These are phyloP conservation scores for Marasmius fiardii DNA, from an alignment of 1,284 basidiomycete species.

Conservation along the genomic window DNA sequence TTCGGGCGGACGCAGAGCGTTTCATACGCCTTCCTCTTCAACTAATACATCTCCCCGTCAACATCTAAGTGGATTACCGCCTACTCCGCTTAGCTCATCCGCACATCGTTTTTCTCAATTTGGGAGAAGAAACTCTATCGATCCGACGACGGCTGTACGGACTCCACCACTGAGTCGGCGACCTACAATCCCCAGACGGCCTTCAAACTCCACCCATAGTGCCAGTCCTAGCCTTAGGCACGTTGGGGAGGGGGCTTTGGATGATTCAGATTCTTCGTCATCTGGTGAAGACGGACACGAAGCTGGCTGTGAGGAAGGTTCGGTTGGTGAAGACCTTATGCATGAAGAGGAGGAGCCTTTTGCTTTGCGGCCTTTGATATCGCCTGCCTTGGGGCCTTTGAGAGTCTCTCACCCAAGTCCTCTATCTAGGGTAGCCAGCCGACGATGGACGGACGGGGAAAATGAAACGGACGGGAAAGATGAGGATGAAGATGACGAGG, in stretches of 20 bases:
- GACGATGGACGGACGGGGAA: slow-evolving; percentile 49
- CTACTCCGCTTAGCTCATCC: slow-evolving; percentile 29
- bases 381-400: slow-evolving; percentile 28
- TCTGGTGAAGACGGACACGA: slow-evolving; percentile 32
- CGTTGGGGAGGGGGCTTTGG: slow-evolving; percentile 72
- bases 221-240: slow-evolving; percentile 49
- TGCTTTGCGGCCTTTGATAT: slow-evolving; percentile 23
- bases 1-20: slow-evolving; percentile 29
- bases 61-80: slow-evolving; percentile 37
- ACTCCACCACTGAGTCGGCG: slow-evolving; percentile 4
- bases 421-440: slow-evolving; percentile 51
- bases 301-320: slow-evolving; percentile 28
- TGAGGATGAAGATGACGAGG: slow-evolving; percentile 30
- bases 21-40: slow-evolving; percentile 52
- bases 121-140: slow-evolving; percentile 33
- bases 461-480: slow-evolving; percentile 28
- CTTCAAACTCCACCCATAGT: slow-evolving; percentile 31
- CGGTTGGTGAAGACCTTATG: slow-evolving; percentile 19
- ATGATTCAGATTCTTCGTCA: slow-evolving; percentile 64
- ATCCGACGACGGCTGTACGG: slow-evolving; percentile 18
- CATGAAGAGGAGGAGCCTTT: slow-evolving; percentile 29
- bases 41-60: slow-evolving; percentile 58
- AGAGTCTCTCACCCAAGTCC: slow-evolving; percentile 55
- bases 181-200: slow-evolving; percentile 23
- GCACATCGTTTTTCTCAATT: slow-evolving; percentile 30